Evolutionary conservation across 805 yeast genomes (phyloP).

Genomic region (Ogataea pini): DNA sequence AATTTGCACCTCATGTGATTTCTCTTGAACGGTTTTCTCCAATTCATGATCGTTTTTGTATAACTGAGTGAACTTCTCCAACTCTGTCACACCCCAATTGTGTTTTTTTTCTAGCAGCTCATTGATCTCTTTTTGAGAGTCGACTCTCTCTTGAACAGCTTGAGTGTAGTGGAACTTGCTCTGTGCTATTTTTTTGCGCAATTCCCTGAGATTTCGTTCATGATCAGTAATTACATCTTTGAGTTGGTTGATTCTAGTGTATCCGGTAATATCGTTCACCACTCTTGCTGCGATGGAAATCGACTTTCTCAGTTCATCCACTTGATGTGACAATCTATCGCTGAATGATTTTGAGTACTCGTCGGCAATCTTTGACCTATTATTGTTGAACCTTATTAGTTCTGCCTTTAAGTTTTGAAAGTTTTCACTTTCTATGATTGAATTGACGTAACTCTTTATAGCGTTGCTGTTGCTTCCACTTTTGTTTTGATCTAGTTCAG

Average conservation of each 20-base stretch:
- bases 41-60: constrained; percentile 80
- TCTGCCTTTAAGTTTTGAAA: constrained; percentile 36
- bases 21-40: constrained; percentile 56
- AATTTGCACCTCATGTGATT: constrained; percentile 48
- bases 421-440: constrained; percentile 35
- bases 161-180: constrained; percentile 54
- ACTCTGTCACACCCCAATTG: constrained; percentile 75
- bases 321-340: constrained; percentile 47
- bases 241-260: constrained; percentile 72
- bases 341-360: constrained; percentile 42
- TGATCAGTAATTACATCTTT: constrained; percentile 57
- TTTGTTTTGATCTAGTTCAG: constrained; percentile 3
- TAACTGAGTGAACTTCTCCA: constrained; percentile 79
- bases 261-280: constrained; percentile 90
- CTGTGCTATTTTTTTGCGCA: constrained; percentile 48
- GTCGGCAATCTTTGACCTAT: constrained; percentile 22
- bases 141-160: constrained; percentile 64
- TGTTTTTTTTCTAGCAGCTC: constrained; percentile 84
- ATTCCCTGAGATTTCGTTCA: constrained; percentile 52
- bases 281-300: constrained; percentile 63
- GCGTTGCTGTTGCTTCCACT: constrained; percentile 8
- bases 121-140: constrained; percentile 81
- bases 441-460: constrained; percentile 24
- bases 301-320: constrained; percentile 58
- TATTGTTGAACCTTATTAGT: constrained; percentile 30